Evolutionary conservation across 805 yeast species (phyloP).

Genomic region (Ogataea kodamae): DNA sequence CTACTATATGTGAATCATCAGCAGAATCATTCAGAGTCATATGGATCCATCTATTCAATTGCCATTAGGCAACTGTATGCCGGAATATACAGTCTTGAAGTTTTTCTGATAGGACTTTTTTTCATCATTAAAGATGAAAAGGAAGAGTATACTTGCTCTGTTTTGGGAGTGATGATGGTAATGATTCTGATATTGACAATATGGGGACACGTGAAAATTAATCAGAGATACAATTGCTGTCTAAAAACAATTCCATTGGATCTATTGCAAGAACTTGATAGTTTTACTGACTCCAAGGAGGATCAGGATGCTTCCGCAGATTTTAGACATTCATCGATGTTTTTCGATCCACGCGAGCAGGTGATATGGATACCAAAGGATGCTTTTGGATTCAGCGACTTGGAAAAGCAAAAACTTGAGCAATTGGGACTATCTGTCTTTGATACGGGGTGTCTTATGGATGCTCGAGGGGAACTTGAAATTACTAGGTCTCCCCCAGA

Average conservation of each 20-base stretch:
- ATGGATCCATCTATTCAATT: conserved; percentile 67
- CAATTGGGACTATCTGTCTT: conserved; percentile 20
- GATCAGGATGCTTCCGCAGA: conserved; percentile 9
- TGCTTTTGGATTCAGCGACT: conserved; percentile 28
- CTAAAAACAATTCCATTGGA: conserved; percentile 38
- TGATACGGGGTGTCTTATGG: conserved; percentile 19
- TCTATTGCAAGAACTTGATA: conserved; percentile 8
- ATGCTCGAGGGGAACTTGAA: conserved; percentile 9
- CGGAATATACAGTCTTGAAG: conserved; percentile 79
- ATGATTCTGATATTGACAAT: conserved; percentile 50
- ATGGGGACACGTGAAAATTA: conserved; percentile 52
- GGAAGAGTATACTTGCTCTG: conserved; percentile 45
- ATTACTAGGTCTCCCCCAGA: conserved; percentile 21
- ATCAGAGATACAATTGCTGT: conserved; percentile 37
- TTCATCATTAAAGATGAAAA: conserved; percentile 53
- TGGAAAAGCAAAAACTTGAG: conserved; percentile 24
- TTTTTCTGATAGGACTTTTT: conserved; percentile 73
- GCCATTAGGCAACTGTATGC: conserved; percentile 75
- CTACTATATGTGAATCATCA: conserved; percentile 53
- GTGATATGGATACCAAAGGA: conserved; percentile 33
- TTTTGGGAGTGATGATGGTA: conserved; percentile 48
- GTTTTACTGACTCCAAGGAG: conserved; percentile 4
- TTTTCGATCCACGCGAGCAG: conserved; percentile 22
- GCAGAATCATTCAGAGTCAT: conserved; percentile 55
- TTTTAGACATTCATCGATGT: conserved; percentile 25